Evolutionary conservation across 2,329 filamentous ascomycete genomes (phyloP).

Genomic region (Myriosclerotinia curreyana): DNA sequence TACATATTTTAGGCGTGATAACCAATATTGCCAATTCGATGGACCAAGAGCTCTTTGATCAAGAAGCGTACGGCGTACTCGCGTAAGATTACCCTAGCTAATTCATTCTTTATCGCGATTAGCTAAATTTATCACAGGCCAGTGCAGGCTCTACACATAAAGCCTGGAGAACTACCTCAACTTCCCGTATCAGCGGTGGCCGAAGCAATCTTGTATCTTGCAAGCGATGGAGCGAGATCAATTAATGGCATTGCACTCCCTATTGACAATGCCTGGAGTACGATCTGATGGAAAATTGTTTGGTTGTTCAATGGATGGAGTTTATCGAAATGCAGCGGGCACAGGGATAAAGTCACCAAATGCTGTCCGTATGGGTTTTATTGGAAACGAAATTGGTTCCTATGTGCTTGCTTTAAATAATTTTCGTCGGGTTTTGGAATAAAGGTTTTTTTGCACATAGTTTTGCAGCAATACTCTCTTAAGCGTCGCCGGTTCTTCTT

Average conservation of each 20-base stretch:
- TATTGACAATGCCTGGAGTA: constrained; percentile 42
- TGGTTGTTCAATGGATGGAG: too few species aligned
- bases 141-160: constrained; percentile 39
- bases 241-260: constrained; percentile 42
- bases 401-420: not conserved
- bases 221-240: constrained; percentile 39
- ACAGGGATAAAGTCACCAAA: too few species aligned
- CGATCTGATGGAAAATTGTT: constrained; percentile 32
- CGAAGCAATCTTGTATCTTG: constrained; percentile 41
- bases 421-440: not conserved
- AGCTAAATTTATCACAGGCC: constrained; percentile 27
- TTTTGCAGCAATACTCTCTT: not conserved
- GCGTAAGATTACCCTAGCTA: not conserved
- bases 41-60: not conserved
- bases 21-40: constrained; percentile 3
- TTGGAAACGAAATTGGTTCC: not conserved
- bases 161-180: constrained; percentile 26
- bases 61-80: not conserved
- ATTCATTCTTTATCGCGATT: too few species aligned
- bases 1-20: not conserved
- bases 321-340: not conserved
- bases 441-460: not conserved
- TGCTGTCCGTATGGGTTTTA: not conserved
- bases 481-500: not conserved
- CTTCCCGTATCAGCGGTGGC: constrained; percentile 41